A percentile compares a stretch with the other conserved stretches of the same genome.
Conservation (phyloP, 2,329 filamentous ascomycete species). For the Anthostomella pinea region DNA sequence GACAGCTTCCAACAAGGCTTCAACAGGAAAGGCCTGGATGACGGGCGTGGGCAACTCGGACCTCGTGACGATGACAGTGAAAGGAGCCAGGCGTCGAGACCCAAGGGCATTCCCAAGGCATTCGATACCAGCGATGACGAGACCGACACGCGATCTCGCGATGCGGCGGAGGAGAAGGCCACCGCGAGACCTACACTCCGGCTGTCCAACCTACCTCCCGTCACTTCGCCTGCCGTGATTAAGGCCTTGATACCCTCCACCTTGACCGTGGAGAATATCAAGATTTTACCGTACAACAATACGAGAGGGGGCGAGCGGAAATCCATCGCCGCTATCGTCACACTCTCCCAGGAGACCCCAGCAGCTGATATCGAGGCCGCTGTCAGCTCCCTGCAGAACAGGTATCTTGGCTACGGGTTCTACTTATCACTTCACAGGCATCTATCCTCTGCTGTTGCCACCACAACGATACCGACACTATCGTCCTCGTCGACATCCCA, state of each 20-base stretch:
- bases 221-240: slow-evolving; percentile 56
- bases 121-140: slow-evolving; percentile 69
- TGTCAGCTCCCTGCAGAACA: slow-evolving; percentile 75
- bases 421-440: slow-evolving; percentile 78
- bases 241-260: slow-evolving; percentile 57
- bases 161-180: slow-evolving; percentile 55
- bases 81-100: slow-evolving; percentile 31
- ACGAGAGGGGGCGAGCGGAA: slow-evolving; percentile 61
- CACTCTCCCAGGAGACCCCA: slow-evolving; percentile 74
- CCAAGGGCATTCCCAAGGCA: slow-evolving; percentile 64
- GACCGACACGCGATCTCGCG: slow-evolving; percentile 42
- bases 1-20: slow-evolving; percentile 42
- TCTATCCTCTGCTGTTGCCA: slow-evolving; percentile 71
- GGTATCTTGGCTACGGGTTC: slow-evolving; percentile 81
- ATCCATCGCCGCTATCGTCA: slow-evolving; percentile 75
- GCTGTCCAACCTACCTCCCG: slow-evolving; percentile 59
- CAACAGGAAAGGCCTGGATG: slow-evolving; percentile 30
- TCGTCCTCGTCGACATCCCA: slow-evolving; percentile 52
- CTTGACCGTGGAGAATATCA: slow-evolving; percentile 69
- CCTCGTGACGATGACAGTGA: slow-evolving; percentile 39
- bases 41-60: slow-evolving; percentile 33
- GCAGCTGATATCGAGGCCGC: slow-evolving; percentile 79
- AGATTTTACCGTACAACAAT: slow-evolving; percentile 58
- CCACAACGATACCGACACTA: slow-evolving; percentile 38
- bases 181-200: slow-evolving; percentile 61